Conservation (phyloP, 495 filamentous ascomycete species). For the Pseudomonodictys pantanalensis region DNA sequence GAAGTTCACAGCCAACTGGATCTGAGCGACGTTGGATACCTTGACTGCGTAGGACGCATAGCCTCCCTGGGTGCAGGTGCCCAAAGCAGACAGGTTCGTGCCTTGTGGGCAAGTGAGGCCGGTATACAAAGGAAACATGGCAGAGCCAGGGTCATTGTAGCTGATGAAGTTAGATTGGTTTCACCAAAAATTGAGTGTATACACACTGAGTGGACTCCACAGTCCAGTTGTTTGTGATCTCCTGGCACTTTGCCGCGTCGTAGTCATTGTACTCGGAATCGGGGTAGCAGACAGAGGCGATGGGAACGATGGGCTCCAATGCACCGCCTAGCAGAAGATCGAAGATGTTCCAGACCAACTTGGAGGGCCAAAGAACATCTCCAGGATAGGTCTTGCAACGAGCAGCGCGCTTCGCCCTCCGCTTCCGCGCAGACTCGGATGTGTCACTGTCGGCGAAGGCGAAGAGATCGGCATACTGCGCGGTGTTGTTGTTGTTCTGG, state of each 20-base stretch:
- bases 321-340: constrained; percentile 17
- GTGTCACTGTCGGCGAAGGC: constrained; percentile 8
- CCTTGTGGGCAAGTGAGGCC: constrained; percentile 14
- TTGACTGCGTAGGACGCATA: constrained; percentile 45
- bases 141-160: constrained; percentile 2
- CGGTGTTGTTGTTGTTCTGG: not conserved
- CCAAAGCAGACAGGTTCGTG: not conserved
- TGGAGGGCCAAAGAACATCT: constrained; percentile 9
- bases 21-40: constrained; percentile 25
- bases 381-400: constrained; percentile 17
- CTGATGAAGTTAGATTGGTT: not conserved
- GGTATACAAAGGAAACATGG: constrained; percentile 17
- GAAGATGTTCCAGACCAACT: constrained; percentile 15
- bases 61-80: constrained; percentile 54
- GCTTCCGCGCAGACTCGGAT: not conserved
- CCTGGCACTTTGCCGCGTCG: constrained; percentile 14
- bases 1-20: constrained; percentile 26
- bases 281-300: constrained; percentile 19
- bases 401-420: not conserved
- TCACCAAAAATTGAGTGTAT: not conserved
- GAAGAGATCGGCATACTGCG: constrained; percentile 15
- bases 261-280: constrained; percentile 15
- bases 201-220: constrained; percentile 1
- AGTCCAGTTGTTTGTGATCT: constrained; percentile 8
- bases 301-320: constrained; percentile 5